Conservation (phyloP, 2,329 filamentous ascomycete species). For the Fusarium begoniae region DNA sequence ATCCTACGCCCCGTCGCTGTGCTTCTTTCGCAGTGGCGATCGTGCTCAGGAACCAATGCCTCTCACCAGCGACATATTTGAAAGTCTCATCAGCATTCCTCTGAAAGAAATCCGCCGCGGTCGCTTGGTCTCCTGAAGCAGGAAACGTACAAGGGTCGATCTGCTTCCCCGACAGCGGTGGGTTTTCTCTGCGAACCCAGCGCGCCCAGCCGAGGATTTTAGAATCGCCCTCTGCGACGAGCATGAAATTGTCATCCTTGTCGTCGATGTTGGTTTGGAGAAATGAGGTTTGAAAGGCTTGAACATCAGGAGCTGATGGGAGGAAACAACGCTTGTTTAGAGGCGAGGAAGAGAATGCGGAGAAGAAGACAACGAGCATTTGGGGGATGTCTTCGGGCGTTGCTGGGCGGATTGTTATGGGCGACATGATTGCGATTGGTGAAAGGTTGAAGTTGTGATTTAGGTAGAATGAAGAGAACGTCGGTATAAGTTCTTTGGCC, state of each 20-base stretch:
- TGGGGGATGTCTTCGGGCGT: constrained; percentile 45
- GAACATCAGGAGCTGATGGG: constrained; percentile 37
- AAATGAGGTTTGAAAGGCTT: constrained; percentile 31
- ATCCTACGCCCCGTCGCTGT: constrained; percentile 48
- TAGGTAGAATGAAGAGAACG: background rate
- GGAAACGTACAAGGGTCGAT: constrained; percentile 41
- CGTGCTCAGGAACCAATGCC: constrained; percentile 48
- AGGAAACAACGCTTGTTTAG: constrained; percentile 47
- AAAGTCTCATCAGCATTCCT: constrained; percentile 37
- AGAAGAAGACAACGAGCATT: constrained; percentile 44
- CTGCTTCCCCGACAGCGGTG: constrained; percentile 28
- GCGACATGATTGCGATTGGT: constrained; percentile 13
- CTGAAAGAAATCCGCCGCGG: constrained; percentile 55
- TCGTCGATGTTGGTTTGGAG: constrained; percentile 37
- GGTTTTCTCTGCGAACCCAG: constrained; percentile 46
- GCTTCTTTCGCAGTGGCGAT: constrained; percentile 45
- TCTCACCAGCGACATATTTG: constrained; percentile 39
- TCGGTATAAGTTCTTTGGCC: background rate
- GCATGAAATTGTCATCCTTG: constrained; percentile 44
- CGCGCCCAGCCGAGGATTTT: constrained; percentile 46
- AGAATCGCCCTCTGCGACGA: constrained; percentile 41
- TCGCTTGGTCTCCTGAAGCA: constrained; percentile 39
- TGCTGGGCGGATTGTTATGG: constrained; percentile 49
- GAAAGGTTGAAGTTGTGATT: background rate
- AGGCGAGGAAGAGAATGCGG: constrained; percentile 44